Conservation (phyloP, 371 early-diverging fungal species). For the Aphelidium insulamus region DNA sequence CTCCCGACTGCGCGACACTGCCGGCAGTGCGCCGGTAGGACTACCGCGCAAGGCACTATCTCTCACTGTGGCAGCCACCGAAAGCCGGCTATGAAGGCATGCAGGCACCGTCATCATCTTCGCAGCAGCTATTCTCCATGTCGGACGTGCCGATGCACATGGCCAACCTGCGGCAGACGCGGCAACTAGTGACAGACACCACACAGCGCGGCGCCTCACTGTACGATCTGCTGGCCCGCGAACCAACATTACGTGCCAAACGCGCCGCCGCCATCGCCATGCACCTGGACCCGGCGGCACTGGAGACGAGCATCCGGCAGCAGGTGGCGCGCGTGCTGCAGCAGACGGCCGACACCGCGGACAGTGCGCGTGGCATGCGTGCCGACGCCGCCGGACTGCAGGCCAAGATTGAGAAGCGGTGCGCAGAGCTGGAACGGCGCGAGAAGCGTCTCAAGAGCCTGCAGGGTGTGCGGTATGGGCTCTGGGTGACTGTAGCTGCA, state of each 20-base stretch:
- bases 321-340: conserved; percentile 7
- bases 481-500: background rate
- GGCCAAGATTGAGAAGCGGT: conserved; percentile 21
- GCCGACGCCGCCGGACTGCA: conserved; percentile 16
- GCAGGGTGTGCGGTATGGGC: conserved; percentile 16
- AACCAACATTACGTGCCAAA: conserved; percentile 7
- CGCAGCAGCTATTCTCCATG: too few relatives aligned
- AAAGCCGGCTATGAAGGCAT: too few relatives aligned
- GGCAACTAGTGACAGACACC: conserved; percentile 13
- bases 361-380: conserved; percentile 8
- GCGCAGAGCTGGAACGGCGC: conserved; percentile 16
- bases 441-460: conserved; percentile 17
- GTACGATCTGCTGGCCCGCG: conserved; percentile 14
- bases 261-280: conserved; percentile 13
- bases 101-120: too few relatives aligned
- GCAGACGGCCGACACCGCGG: conserved; percentile 6
- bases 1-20: background rate
- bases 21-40: too few relatives aligned
- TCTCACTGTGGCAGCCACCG: too few relatives aligned
- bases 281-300: conserved; percentile 14
- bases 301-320: conserved; percentile 11
- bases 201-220: conserved; percentile 16
- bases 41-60: too few relatives aligned
- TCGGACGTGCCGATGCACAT: too few relatives aligned
- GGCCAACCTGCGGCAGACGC: conserved; percentile 10